Evolutionary conservation across 129 eudicot genomes (phyloP), one percentile per base, ranked within the genome.

Genomic region (Artemisia tridentata): DNA sequence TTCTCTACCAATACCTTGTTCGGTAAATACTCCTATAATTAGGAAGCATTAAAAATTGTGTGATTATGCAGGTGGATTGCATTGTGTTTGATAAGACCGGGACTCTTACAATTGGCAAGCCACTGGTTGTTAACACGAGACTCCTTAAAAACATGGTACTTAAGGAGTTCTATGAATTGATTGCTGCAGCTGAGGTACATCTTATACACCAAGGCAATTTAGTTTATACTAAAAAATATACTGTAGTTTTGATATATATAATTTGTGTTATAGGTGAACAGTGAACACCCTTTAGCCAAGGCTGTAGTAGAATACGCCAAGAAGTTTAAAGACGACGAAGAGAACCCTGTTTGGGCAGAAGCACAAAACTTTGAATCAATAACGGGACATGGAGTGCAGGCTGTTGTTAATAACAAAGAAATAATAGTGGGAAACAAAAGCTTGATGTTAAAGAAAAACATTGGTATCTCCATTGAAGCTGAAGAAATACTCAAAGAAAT

Each of bases 231-330:
- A 61, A 7, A 21, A 11, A 56, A 18, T 61, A 16, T 51, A 18
- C 3, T 59, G 49, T 29, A 27, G 12, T 63, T 73, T 27, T 19
- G 23, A 46, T 11, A 56, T 13, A 1, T 58, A 58, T 5, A 47
- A 13, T 13, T 21, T 41, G 11, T 49, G 45, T 78, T 38, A 23
- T 74, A 95, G 99, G 93, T 78, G 48, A 90, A 95, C 78, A 95
- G 99, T 73, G 99, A 95, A 75, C 99, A 95, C 70, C 99, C 99
- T 7, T 76, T 95, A 69, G 99, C 90, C 3, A 95, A 95, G 75
- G 99, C 99, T 0, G 73, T 90, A 21, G 90, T 88, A 15, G 96
- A 90, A 79, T 84, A 95, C 51, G 97, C 99, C 63, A 85, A 88
- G 75, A 88, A 85, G 49, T 88, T 91, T 17, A 71, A 81, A 70